A percentile compares a stretch with the other conserved stretches of the same genome.
Evolutionary conservation across 768 basidiomycete genomes (phyloP).

Genomic region (Terana coerulea): DNA sequence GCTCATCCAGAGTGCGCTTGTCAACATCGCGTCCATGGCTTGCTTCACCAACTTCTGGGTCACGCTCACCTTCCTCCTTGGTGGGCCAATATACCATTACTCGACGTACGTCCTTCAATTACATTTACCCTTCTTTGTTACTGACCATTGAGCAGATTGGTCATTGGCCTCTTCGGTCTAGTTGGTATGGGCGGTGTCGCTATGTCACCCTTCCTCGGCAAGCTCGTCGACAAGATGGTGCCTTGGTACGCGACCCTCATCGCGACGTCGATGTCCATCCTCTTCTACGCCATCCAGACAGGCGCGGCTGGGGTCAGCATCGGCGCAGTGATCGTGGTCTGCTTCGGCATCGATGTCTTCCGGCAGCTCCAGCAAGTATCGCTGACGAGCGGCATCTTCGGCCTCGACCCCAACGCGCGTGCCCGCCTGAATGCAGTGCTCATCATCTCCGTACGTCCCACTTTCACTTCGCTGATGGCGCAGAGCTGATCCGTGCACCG

Average conservation of each 20-base stretch:
- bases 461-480: neutral
- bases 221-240: constrained; percentile 62
- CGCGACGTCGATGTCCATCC: constrained; percentile 41
- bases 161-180: constrained; percentile 47
- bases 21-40: constrained; percentile 57
- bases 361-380: constrained; percentile 75
- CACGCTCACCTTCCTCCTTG: constrained; percentile 78
- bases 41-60: constrained; percentile 47
- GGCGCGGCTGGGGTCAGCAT: constrained; percentile 69
- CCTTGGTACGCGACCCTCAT: constrained; percentile 76
- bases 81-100: constrained; percentile 70
- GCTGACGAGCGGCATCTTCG: constrained; percentile 50
- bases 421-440: constrained; percentile 76
- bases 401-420: constrained; percentile 8
- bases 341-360: constrained; percentile 69
- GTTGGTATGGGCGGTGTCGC: constrained; percentile 59
- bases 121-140: constrained; percentile 4
- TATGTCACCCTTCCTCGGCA: constrained; percentile 66
- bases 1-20: constrained; percentile 62
- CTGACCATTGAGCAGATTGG: constrained; percentile 25
- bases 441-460: constrained; percentile 54
- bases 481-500: neutral
- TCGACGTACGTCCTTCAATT: constrained; percentile 43
- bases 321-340: constrained; percentile 64
- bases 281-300: constrained; percentile 61